Evolutionary conservation across 2,329 filamentous ascomycete genomes (phyloP).

Genomic region (Fusarium vanettenii): DNA sequence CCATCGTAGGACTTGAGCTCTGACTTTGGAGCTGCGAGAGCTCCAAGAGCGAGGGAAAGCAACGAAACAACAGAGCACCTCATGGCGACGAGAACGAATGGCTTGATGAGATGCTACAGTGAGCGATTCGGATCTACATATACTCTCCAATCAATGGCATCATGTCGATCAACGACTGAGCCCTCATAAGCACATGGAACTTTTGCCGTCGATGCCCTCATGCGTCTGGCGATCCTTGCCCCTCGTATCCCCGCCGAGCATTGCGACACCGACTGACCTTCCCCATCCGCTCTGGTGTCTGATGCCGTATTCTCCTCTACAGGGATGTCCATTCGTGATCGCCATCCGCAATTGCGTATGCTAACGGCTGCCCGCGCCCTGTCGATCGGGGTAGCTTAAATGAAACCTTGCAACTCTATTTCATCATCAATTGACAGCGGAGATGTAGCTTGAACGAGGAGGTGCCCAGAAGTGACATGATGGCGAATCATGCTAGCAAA

Average conservation of each 20-base stretch:
- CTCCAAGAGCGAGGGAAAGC: conserved; percentile 29
- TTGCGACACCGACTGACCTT: conserved; percentile 17
- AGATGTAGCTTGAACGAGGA: not conserved
- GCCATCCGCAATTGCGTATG: conserved; percentile 9
- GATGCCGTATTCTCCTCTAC: not conserved
- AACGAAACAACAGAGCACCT: conserved; percentile 31
- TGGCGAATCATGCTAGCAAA: conserved; percentile 23
- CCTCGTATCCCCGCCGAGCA: conserved; percentile 1
- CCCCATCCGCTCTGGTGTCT: conserved; percentile 20
- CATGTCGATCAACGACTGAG: not conserved
- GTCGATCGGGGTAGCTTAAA: conserved; percentile 33
- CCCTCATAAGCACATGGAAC: not conserved
- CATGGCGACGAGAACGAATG: conserved; percentile 20
- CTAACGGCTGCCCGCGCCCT: conserved; percentile 3
- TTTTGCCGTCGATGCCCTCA: conserved; percentile 13
- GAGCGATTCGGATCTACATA: conserved; percentile 14
- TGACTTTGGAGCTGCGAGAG: conserved; percentile 26
- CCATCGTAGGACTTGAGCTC: conserved; percentile 45
- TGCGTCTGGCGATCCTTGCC: conserved; percentile 18
- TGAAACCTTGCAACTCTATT: conserved; percentile 30
- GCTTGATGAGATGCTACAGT: not conserved
- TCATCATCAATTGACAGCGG: conserved; percentile 46
- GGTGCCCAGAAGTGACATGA: not conserved
- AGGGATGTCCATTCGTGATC: conserved; percentile 18
- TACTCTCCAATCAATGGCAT: not conserved